These are phyloP conservation scores for Lyophyllum semitale DNA, from an alignment of 768 basidiomycete species.

Conservation along the genomic window DNA sequence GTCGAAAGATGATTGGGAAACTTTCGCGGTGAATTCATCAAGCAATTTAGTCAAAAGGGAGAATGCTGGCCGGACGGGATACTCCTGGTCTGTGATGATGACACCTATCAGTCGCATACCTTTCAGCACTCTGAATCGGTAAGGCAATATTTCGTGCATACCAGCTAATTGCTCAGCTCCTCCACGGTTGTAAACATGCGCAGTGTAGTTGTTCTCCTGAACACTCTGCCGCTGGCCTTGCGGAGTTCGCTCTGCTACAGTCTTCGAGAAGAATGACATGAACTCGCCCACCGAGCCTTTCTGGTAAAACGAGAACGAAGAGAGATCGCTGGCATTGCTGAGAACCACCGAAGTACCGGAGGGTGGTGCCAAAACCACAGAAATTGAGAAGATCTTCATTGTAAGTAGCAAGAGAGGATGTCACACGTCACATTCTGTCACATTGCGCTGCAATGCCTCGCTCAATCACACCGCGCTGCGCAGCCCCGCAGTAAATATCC, in stretches of 20 bases:
- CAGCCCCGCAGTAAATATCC: background rate
- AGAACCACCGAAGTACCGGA: constrained; percentile 67
- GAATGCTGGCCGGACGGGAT: constrained; percentile 95
- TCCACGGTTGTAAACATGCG: constrained; percentile 91
- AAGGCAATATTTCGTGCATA: constrained; percentile 32
- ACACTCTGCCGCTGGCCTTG: constrained; percentile 91
- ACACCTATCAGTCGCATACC: constrained; percentile 54
- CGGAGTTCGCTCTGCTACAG: constrained; percentile 84
- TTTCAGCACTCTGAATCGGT: constrained; percentile 7
- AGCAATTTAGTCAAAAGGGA: constrained; percentile 90
- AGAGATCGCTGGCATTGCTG: constrained; percentile 73
- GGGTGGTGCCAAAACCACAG: constrained; percentile 69
- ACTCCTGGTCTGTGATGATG: constrained; percentile 93
- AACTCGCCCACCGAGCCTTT: constrained; percentile 86
- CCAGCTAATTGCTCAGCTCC: constrained; percentile 86
- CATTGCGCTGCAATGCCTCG: background rate
- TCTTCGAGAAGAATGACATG: constrained; percentile 91
- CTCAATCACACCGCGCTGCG: background rate
- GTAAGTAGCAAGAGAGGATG: constrained; percentile 21
- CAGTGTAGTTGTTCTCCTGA: constrained; percentile 90
- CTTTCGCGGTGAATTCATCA: constrained; percentile 86
- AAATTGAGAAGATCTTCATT: constrained; percentile 90
- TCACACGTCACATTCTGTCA: background rate
- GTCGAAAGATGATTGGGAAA: constrained; percentile 69
- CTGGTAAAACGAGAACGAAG: constrained; percentile 94